Percentiles rank a stretch among this genome's conserved stretches.
Conservation (phyloP, 139 green algal species). For the Tetradesmus obliquus region DNA sequence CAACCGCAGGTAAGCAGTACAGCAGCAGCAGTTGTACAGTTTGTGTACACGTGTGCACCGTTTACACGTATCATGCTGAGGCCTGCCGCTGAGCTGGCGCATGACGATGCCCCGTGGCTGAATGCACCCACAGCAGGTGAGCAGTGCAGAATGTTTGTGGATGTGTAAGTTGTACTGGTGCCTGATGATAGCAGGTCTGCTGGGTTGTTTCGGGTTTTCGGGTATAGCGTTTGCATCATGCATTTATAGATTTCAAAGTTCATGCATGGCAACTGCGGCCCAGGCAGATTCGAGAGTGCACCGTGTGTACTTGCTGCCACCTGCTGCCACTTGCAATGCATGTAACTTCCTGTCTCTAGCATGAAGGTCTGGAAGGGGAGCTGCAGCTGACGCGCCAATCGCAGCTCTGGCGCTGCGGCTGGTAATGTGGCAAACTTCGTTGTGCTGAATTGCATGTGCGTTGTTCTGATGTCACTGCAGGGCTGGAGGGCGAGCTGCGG, state of each 20-base stretch:
- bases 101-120: slow-evolving; percentile 86
- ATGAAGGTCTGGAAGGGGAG: background rate
- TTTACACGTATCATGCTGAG: no score
- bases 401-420: background rate
- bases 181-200: no score
- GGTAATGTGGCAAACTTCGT: background rate
- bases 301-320: background rate
- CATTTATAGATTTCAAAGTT: no score
- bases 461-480: background rate
- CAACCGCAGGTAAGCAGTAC: background rate
- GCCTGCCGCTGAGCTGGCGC: slow-evolving; percentile 64
- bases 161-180: no score
- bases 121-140: slow-evolving; percentile 21
- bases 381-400: background rate
- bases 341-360: background rate
- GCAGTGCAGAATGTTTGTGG: background rate
- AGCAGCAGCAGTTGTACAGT: no score
- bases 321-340: background rate
- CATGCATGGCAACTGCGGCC: no score
- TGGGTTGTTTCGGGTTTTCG: no score
- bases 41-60: no score
- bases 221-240: no score
- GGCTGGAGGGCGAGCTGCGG: background rate
- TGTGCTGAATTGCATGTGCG: background rate
- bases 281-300: background rate